These are phyloP conservation scores for Phycomyces blakesleeanus DNA, from an alignment of 192 early-diverging fungal species.

Conservation along the genomic window DNA sequence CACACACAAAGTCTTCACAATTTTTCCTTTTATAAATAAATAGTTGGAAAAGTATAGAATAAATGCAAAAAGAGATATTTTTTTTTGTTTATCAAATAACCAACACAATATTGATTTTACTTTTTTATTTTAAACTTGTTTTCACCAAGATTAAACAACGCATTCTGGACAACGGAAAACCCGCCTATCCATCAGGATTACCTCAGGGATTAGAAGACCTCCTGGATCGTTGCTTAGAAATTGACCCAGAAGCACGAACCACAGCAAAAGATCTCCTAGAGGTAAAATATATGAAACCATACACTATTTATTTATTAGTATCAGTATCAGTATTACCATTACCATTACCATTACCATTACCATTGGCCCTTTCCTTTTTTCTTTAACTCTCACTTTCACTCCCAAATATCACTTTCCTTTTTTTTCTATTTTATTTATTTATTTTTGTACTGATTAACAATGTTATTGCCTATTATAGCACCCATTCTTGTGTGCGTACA, in stretches of 20 bases:
- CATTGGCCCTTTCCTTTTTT: too few relatives aligned
- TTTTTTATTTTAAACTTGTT: constrained; percentile 9
- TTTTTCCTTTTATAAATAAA: too few relatives aligned
- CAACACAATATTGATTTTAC: constrained; percentile 4
- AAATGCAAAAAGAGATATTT: too few relatives aligned
- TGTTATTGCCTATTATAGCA: constrained; percentile 14
- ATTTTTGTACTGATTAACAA: not conserved
- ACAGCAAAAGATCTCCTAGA: constrained; percentile 27
- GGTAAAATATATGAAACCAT: too few relatives aligned
- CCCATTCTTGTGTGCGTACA: constrained; percentile 24
- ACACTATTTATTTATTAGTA: too few relatives aligned
- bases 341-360: too few relatives aligned
- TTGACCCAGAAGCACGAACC: constrained; percentile 21
- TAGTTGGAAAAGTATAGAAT: too few relatives aligned
- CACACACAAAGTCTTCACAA: too few relatives aligned
- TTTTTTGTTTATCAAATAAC: constrained; percentile 5
- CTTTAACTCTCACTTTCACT: too few relatives aligned
- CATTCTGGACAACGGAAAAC: constrained; percentile 26
- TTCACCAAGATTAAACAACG: constrained; percentile 39
- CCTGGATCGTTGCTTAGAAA: constrained; percentile 29
- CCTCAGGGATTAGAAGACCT: constrained; percentile 29
- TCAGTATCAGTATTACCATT: too few relatives aligned
- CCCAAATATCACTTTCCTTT: too few relatives aligned
- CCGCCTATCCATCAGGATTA: constrained; percentile 23
- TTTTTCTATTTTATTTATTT: too few relatives aligned